phyloP scores from a whole-genome alignment of 495 filamentous ascomycete genomes.

The Pseudevernia furfuracea region DNA sequence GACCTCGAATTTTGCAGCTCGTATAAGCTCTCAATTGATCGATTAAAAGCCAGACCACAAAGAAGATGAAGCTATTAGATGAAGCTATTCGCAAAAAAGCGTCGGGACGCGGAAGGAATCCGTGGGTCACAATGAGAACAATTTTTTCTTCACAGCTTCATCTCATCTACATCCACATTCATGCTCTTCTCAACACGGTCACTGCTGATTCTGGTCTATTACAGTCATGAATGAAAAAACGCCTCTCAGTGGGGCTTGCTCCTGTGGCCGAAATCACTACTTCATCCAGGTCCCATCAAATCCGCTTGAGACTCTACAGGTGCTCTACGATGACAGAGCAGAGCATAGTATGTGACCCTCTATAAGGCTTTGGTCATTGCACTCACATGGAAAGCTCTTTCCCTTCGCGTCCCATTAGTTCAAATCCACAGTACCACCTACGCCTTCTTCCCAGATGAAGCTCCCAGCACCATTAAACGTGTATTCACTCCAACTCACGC shows the following conservation, averaged over 20 bases:
- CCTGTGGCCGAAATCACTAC: conserved; percentile 81
- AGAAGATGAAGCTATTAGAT: conserved; percentile 4
- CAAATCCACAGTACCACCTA: conserved; percentile 66
- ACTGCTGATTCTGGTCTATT: not conserved
- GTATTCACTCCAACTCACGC: conserved; percentile 56
- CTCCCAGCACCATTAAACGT: conserved; percentile 60
- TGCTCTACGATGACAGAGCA: conserved; percentile 61
- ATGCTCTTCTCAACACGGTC: conserved; percentile 6
- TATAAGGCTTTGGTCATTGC: not conserved
- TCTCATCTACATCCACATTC: not conserved
- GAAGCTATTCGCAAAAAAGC: not conserved
- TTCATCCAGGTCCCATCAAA: conserved; percentile 57
- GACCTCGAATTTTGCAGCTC: not conserved
- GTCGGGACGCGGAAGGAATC: not conserved
- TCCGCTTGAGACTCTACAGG: conserved; percentile 46
- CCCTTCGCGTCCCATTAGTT: conserved; percentile 68
- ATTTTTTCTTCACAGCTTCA: not conserved
- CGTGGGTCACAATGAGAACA: not conserved
- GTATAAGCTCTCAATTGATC: not conserved
- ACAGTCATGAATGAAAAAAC: conserved; percentile 39
- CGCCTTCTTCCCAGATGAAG: conserved; percentile 72
- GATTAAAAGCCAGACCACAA: not conserved
- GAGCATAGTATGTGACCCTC: conserved; percentile 51
- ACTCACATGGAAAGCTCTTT: conserved; percentile 18
- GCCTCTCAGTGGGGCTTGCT: conserved; percentile 65